Conservation (phyloP, 2,329 filamentous ascomycete genomes). For the Sclerotiophoma versabilis region DNA sequence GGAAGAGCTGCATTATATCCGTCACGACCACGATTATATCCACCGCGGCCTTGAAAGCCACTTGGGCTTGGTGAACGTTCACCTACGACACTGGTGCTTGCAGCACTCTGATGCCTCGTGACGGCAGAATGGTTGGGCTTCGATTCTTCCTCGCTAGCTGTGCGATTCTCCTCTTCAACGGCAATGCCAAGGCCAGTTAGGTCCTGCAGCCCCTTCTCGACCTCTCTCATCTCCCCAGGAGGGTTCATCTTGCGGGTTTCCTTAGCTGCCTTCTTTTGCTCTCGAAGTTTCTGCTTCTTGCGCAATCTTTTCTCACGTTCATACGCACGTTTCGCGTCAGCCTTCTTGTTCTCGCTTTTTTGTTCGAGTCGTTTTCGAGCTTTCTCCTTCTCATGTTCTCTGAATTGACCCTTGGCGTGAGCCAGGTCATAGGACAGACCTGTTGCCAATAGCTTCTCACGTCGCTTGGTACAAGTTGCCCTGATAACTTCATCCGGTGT, state of each 20-base stretch:
- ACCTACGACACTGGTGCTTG: slow-evolving; percentile 37
- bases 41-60: slow-evolving; percentile 41
- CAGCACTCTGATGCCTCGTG: slow-evolving; percentile 38
- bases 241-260: slow-evolving; percentile 33
- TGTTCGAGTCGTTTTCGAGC: slow-evolving; percentile 50
- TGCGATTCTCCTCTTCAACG: slow-evolving; percentile 41
- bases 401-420: slow-evolving; percentile 68
- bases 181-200: slow-evolving; percentile 45
- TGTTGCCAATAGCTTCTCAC: slow-evolving; percentile 77
- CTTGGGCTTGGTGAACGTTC: slow-evolving; percentile 44
- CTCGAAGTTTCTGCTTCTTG: slow-evolving; percentile 48
- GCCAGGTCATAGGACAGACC: slow-evolving; percentile 75
- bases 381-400: slow-evolving; percentile 59
- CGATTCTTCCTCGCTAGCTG: slow-evolving; percentile 37
- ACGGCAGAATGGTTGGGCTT: slow-evolving; percentile 40
- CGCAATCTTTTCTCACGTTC: slow-evolving; percentile 45
- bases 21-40: slow-evolving; percentile 45
- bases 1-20: slow-evolving; percentile 46
- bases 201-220: slow-evolving; percentile 37
- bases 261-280: slow-evolving; percentile 49
- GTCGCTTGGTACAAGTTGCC: slow-evolving; percentile 65
- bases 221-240: slow-evolving; percentile 34
- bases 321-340: slow-evolving; percentile 47
- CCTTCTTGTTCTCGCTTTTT: slow-evolving; percentile 46
- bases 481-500: slow-evolving; percentile 73